Percentiles rank a stretch among this genome's conserved stretches.
Evolutionary conservation across 257 asterid genomes (phyloP).

Genomic region (Ophiorrhiza pumila): DNA sequence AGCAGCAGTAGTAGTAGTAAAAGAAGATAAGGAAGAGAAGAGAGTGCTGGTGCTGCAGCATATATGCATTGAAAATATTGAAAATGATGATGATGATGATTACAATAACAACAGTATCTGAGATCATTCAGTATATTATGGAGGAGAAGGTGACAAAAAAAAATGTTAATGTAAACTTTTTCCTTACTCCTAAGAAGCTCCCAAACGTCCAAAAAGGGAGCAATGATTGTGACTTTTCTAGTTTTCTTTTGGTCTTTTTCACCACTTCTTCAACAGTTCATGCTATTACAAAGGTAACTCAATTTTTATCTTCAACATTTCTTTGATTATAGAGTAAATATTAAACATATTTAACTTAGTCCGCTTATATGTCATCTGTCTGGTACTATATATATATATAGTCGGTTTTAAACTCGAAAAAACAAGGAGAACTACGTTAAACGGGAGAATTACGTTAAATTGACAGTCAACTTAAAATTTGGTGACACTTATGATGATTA

Average conservation of each 20-base stretch:
- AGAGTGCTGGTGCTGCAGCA: not conserved
- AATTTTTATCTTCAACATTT: not conserved
- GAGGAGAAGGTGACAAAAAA: conserved; percentile 28
- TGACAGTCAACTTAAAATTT: no score
- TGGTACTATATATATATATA: no score
- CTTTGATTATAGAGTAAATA: no score
- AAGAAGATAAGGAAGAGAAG: conserved; percentile 13
- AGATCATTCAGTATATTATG: conserved; percentile 8
- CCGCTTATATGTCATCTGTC: no score
- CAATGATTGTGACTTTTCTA: conserved; percentile 17
- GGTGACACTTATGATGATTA: no score
- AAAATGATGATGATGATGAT: conserved; percentile 7
- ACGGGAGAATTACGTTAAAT: no score
- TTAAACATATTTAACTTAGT: no score
- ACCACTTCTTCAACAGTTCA: not conserved
- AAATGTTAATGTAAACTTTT: conserved; percentile 12
- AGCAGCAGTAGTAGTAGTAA: not conserved
- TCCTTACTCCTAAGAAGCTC: conserved; percentile 16
- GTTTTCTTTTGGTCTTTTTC: not conserved
- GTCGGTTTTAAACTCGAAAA: no score
- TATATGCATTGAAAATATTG: conserved; percentile 15
- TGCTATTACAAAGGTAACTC: no score
- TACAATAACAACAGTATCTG: conserved; percentile 6
- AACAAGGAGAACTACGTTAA: no score
- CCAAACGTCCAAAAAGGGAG: conserved; percentile 24